Base-by-base conservation (phyloP, 78 protist species). In the Carpediemonas membranifera region DNA sequence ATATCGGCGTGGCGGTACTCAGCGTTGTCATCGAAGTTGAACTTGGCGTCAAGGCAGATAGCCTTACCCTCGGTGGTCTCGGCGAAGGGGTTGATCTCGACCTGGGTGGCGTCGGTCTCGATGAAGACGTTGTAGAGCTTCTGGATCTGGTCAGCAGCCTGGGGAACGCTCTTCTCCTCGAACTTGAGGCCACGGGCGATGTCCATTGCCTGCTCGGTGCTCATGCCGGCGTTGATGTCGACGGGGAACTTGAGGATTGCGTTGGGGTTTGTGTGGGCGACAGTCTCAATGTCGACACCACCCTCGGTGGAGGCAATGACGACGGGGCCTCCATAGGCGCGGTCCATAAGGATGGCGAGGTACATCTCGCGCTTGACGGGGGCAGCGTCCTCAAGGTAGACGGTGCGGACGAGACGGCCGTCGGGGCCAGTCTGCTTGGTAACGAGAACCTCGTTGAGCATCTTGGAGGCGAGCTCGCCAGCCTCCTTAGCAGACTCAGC, bases 21-120 rank as follows among this genome's bases (percentile, higher is more conserved):
- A 21, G 98, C 96, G 83, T 92, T 92, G 72, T 92, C 97, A 73
- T 92, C 98, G 58, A 92, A 91, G 79, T 76, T 81, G 24, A 94
- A 25, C 77, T 92, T 92, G 30, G 96, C 96, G 57, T 92, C 96
- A 47, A 89, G 63, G 78, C 88, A 84, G 52, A 39, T 41, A 54
- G 69, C 86, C 19, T 72, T 64, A n/a, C 88, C 91, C 39, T 76
- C 73, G 19, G 58, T 21, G 60, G 75, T 54, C 74, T 87, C 84
- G 28, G 80, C 94, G 27, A 94, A 31, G 47, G 98, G 98, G 83
- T 94, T 94, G 76, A 94, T 85, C 75, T 92, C 96, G 7, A 92
- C 90, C 63, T 52, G 80, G 24, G 94, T 88, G 57, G 87, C 66
- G 71, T 91, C 96, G 19, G 71, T 62, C 53, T 75, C 55, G 28